Evolutionary conservation across 2,329 filamentous ascomycete species (phyloP).

Genomic region (Didymella pinodella): DNA sequence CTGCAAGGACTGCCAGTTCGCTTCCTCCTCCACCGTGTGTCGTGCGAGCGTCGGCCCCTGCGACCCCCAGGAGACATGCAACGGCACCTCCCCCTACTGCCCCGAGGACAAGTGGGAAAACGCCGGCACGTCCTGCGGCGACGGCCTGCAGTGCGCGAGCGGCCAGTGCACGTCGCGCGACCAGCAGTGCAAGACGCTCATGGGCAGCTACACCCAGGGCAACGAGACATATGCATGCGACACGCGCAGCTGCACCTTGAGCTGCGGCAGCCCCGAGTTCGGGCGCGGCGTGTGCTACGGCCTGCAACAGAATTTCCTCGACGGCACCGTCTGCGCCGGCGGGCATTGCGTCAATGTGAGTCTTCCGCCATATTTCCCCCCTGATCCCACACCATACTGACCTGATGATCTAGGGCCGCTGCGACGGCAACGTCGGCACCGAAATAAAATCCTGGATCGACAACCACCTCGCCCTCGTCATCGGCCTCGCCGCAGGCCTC

Average conservation of each 20-base stretch:
- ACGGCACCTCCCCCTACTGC: conserved; percentile 75
- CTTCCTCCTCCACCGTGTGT: conserved; percentile 75
- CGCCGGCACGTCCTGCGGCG: conserved; percentile 77
- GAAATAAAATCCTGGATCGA: conserved; percentile 80
- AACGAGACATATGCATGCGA: conserved; percentile 86
- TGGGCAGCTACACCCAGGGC: conserved; percentile 75
- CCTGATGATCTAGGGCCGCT: conserved; percentile 65
- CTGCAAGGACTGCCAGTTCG: conserved; percentile 76
- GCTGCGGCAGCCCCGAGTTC: conserved; percentile 76
- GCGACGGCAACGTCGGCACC: conserved; percentile 73
- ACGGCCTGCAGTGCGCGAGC: conserved; percentile 78
- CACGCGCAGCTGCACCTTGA: conserved; percentile 74
- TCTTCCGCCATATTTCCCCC: conserved; percentile 12
- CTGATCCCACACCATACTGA: conserved; percentile 14
- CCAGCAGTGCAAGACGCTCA: conserved; percentile 83
- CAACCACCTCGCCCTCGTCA: conserved; percentile 80
- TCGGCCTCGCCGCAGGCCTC: conserved; percentile 76
- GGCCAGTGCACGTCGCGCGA: conserved; percentile 95
- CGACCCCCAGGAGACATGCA: conserved; percentile 85
- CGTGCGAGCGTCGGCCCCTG: conserved; percentile 80
- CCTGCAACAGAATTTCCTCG: conserved; percentile 90
- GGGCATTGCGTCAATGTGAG: conserved; percentile 76
- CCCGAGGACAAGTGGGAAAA: conserved; percentile 73
- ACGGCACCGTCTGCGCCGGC: conserved; percentile 84
- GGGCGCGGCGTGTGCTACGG: conserved; percentile 71